Evolutionary conservation across 75 land plant genomes (phyloP).

Genomic region (Ceratopteris richardii): DNA sequence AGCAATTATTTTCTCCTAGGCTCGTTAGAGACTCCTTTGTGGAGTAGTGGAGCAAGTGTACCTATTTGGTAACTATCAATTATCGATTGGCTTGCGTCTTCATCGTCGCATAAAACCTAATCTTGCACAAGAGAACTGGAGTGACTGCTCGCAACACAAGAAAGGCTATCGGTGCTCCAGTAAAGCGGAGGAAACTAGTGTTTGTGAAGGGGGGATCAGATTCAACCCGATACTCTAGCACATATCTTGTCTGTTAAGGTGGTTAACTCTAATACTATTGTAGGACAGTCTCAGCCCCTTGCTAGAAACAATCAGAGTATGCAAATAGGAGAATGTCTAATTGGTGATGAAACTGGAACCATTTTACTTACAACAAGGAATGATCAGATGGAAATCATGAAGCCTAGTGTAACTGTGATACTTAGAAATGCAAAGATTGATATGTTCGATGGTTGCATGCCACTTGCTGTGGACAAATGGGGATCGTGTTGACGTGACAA

Average conservation of each 20-base stretch:
- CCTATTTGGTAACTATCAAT: no score
- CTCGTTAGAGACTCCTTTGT: no score
- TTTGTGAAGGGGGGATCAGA: slow-evolving; percentile 67
- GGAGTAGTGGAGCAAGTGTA: no score
- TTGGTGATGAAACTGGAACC: slow-evolving; percentile 64
- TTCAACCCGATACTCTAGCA: slow-evolving; percentile 62
- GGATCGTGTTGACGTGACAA: slow-evolving; percentile 11
- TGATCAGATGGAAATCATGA: slow-evolving; percentile 79
- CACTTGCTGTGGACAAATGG: slow-evolving; percentile 73
- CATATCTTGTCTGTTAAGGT: slow-evolving; percentile 62
- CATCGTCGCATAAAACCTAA: no score
- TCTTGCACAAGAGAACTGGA: no score
- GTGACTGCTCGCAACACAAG: no score
- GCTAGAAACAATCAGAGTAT: slow-evolving; percentile 48
- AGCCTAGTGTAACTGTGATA: slow-evolving; percentile 47
- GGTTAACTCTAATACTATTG: slow-evolving; percentile 14
- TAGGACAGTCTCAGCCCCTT: slow-evolving; percentile 36
- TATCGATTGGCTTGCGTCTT: no score
- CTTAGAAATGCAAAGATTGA: slow-evolving; percentile 78
- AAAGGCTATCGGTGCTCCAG: no score
- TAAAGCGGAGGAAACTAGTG: slow-evolving; percentile 44
- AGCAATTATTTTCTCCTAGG: no score
- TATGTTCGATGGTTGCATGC: slow-evolving; percentile 82
- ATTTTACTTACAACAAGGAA: slow-evolving; percentile 64
- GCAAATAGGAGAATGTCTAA: slow-evolving; percentile 57